Evolutionary conservation across 2,329 filamentous ascomycete species (phyloP).

Genomic region (Cyclaneusma minus): DNA sequence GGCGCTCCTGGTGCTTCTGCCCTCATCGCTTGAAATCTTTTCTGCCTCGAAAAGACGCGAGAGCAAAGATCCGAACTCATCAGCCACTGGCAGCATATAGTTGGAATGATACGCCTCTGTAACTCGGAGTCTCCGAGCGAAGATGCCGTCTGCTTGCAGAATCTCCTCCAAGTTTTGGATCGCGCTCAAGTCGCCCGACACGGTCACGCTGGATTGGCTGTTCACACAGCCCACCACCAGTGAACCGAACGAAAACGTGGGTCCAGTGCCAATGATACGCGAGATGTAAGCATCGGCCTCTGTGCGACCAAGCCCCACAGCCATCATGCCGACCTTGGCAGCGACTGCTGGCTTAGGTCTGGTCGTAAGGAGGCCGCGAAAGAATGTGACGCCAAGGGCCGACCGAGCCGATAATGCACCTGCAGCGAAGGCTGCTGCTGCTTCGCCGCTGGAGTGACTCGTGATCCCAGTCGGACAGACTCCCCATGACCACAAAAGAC

Average conservation of each 20-base stretch:
- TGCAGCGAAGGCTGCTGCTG: slow-evolving; percentile 29
- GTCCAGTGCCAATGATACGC: too few relatives aligned
- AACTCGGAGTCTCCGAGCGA: background rate
- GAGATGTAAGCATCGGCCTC: slow-evolving; percentile 14
- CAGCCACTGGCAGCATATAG: slow-evolving; percentile 7
- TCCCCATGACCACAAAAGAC: slow-evolving; percentile 27
- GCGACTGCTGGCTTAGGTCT: too few relatives aligned
- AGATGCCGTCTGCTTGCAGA: slow-evolving; percentile 8
- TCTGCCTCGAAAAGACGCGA: slow-evolving; percentile 4
- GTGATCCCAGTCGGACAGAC: slow-evolving; percentile 24
- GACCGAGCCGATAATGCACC: slow-evolving; percentile 20
- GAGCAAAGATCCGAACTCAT: background rate
- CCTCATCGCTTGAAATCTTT: too few relatives aligned
- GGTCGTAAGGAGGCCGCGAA: too few relatives aligned
- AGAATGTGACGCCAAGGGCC: too few relatives aligned
- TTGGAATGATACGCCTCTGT: slow-evolving; percentile 17
- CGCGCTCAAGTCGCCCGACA: slow-evolving; percentile 19
- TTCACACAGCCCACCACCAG: slow-evolving; percentile 19
- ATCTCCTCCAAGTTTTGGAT: slow-evolving; percentile 7
- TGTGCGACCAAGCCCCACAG: slow-evolving; percentile 21
- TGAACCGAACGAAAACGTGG: too few relatives aligned
- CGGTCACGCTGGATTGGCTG: slow-evolving; percentile 21
- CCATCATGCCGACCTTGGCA: slow-evolving; percentile 26
- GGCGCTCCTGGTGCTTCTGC: too few relatives aligned
- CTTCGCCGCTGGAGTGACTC: slow-evolving; percentile 33